phyloP scores from a whole-genome alignment of 345 rosid genomes.

The Eucalyptus melliodora region DNA sequence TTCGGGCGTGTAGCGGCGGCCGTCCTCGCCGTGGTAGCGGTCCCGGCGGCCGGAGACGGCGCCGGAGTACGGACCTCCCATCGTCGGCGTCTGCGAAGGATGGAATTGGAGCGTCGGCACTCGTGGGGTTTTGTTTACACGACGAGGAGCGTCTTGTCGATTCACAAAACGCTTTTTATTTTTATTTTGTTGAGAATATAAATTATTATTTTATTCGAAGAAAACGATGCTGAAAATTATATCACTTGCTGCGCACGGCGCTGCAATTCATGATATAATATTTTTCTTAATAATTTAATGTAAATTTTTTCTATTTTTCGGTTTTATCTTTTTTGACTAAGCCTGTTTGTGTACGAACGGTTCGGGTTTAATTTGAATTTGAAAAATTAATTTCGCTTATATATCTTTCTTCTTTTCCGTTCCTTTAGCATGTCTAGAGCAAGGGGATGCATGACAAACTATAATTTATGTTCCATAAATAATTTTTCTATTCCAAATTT shows the following conservation, averaged over 20 bases:
- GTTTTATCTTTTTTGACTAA: background rate
- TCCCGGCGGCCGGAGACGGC: conserved; percentile 1
- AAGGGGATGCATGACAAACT: too few species aligned
- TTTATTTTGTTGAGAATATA: background rate
- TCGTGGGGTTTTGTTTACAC: background rate
- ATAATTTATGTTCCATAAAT: fast-evolving
- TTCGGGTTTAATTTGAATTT: background rate
- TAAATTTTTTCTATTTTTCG: background rate
- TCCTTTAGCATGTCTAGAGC: background rate
- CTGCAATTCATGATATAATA: background rate
- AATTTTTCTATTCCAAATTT: fast-evolving
- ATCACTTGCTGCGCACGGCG: background rate
- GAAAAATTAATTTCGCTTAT: background rate
- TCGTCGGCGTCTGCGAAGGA: background rate
- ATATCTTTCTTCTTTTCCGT: background rate
- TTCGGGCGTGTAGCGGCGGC: conserved; percentile 8
- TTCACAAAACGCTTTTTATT: background rate
- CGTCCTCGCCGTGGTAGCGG: background rate
- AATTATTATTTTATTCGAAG: background rate
- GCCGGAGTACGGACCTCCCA: background rate
- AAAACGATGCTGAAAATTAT: background rate
- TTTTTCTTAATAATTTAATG: background rate
- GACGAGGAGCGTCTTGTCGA: background rate
- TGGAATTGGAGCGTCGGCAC: background rate
- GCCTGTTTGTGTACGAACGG: background rate